A percentile compares a stretch with the other conserved stretches of the same genome.
Evolutionary conservation across 331 rosid species (phyloP).

Genomic region (Quercus lobata): DNA sequence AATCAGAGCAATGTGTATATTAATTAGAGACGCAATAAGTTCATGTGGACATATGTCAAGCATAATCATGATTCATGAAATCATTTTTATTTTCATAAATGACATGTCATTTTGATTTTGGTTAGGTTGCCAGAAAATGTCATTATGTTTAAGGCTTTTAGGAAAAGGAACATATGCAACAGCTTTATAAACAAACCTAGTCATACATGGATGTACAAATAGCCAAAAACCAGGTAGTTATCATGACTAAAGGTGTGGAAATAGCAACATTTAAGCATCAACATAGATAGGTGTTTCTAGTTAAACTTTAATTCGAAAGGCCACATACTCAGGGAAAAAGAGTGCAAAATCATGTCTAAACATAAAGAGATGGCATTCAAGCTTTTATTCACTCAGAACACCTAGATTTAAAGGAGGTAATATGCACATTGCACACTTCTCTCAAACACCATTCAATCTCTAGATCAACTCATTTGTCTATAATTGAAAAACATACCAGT

Average conservation of each 20-base stretch:
- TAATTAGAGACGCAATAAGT: too few relatives aligned
- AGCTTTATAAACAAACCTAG: too few relatives aligned
- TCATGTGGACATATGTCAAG: too few relatives aligned
- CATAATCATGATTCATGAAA: too few relatives aligned
- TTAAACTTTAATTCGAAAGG: neutral
- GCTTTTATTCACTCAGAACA: neutral
- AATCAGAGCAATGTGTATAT: too few relatives aligned
- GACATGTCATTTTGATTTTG: too few relatives aligned
- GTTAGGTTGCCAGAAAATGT: too few relatives aligned
- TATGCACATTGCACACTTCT: neutral
- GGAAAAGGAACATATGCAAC: too few relatives aligned
- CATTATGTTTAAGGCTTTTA: too few relatives aligned
- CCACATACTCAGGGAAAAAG: neutral
- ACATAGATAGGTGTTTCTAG: neutral
- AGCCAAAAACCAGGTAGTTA: too few relatives aligned
- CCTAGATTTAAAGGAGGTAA: neutral
- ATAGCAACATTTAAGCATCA: neutral
- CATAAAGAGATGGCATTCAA: neutral
- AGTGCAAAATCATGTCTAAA: neutral
- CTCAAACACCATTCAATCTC: neutral
- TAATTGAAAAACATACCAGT: constrained; percentile 31
- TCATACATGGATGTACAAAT: too few relatives aligned
- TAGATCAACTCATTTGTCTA: neutral
- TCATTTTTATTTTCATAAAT: too few relatives aligned
- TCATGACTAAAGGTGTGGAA: neutral